Base-by-base conservation (phyloP, 169 alveolate species). In the Eimeria necatrix region DNA sequence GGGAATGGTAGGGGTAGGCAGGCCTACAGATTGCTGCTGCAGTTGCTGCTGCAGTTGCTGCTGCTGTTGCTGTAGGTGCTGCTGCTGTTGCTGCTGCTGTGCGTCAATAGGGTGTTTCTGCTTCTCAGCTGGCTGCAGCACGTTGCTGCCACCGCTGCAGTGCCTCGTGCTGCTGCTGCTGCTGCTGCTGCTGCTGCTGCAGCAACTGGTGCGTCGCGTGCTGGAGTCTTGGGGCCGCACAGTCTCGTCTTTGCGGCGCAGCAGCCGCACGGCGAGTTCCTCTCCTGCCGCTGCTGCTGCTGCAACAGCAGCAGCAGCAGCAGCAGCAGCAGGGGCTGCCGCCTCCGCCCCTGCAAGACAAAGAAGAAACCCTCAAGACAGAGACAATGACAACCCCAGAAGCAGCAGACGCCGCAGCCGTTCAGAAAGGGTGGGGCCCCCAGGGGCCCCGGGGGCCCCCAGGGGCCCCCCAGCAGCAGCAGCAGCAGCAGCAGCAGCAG, bases 161-260 rank as follows among this genome's bases (percentile, higher is more conserved):
- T 2, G 2, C 41, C 41, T 32, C 2, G 41, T 32, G 41, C 2
- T 32, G 41, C 41, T 32, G 41, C 68, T 59, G 70, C 2, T 32
- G 41, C 41, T 32, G 41, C 68, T 59, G 70, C 22, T 68, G 46
- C 46, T 68, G 46, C 80, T 68, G 49, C 80, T 68, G 80, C 80
- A 20, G 80, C 48, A 68, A 32, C 80, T 68, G 4, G 80, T 68
- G 32, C 80, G 80, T 9, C 88, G 88, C 64, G 88, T 78, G 9
- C 26, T 78, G 88, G 88, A 78, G 68, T 78, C 88, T 8, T 78
- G 88, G 88, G 88, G 88, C 68, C 64, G 88, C 51, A 78, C 88
- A 9, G 88, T 78, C 46, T 78, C 88, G 46, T 78, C 88, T 48
- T 64, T 78, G 10, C 88, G 88, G 10, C 88, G 83, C 52, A 73